These are phyloP conservation scores for Calonectria pseudoturangicola DNA, from an alignment of 2,329 filamentous ascomycete species.

Conservation along the genomic window DNA sequence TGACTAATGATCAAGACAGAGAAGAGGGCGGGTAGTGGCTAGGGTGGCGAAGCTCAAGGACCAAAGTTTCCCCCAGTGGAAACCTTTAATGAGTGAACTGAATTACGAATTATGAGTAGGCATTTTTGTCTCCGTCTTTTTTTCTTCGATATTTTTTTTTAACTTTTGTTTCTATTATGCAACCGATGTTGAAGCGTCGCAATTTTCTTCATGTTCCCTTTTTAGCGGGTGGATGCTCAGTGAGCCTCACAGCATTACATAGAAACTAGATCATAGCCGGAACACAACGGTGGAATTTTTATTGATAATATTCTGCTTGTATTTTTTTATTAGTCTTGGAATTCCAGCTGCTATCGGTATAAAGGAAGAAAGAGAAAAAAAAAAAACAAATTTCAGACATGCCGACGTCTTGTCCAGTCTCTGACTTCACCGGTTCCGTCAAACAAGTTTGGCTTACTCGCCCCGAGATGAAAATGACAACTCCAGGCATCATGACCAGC, in stretches of 20 bases:
- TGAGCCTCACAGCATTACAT: conserved; percentile 7
- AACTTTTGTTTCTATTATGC: not conserved
- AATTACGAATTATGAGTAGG: conserved; percentile 37
- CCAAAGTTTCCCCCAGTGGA: conserved; percentile 18
- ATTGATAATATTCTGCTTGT: not conserved
- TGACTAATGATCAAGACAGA: not conserved
- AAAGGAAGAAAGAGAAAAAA: too few relatives aligned
- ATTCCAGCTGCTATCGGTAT: not conserved
- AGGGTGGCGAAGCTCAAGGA: conserved; percentile 11
- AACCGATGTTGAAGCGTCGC: conserved; percentile 18
- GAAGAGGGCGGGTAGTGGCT: conserved; percentile 5
- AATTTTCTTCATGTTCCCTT: not conserved
- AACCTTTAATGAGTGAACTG: conserved; percentile 41
- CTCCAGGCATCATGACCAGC: conserved; percentile 23
- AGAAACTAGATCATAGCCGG: not conserved
- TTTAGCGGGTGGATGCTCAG: not conserved
- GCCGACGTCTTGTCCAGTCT: not conserved
- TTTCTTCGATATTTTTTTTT: not conserved
- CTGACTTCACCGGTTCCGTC: conserved; percentile 9
- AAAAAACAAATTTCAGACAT: not conserved
- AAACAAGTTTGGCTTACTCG: conserved; percentile 5
- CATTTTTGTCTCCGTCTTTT: not conserved
- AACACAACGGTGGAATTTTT: not conserved
- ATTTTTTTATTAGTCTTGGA: not conserved
- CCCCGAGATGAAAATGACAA: conserved; percentile 22